These are phyloP conservation scores for Linnemannia hyalina DNA, from an alignment of 192 early-diverging fungal species.

Conservation along the genomic window DNA sequence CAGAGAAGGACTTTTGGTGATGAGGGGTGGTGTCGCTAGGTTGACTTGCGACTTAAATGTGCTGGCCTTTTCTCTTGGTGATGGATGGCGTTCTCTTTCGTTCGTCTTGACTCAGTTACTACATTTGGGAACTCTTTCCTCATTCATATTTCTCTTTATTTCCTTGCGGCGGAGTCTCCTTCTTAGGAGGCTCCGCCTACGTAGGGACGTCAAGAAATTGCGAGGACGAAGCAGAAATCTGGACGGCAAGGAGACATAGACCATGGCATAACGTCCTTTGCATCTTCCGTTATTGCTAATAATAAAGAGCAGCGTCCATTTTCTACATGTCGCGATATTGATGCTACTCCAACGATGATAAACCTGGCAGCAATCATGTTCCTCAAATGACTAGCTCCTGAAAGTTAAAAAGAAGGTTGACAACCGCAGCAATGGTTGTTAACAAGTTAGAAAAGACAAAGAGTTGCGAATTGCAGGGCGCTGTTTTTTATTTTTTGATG, in stretches of 20 bases:
- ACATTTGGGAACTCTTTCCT: not conserved
- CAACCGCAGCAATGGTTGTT: no score
- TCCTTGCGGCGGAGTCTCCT: not conserved
- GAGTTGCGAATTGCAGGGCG: not conserved
- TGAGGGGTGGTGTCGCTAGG: constrained; percentile 14
- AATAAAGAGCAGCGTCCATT: no score
- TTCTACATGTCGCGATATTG: no score
- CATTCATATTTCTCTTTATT: not conserved
- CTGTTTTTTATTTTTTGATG: constrained; percentile 13
- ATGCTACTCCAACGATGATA: no score
- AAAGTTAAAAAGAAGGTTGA: no score
- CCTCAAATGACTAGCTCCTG: no score
- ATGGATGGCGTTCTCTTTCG: not conserved
- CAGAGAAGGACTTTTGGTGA: constrained; percentile 2
- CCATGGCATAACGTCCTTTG: not conserved
- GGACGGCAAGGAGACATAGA: not conserved
- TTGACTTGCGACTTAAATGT: constrained; percentile 15
- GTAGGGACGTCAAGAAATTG: not conserved
- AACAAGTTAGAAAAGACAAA: no score
- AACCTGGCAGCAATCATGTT: no score
- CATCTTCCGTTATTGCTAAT: not conserved
- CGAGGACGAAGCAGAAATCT: not conserved
- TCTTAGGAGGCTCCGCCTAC: not conserved
- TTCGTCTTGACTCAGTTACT: not conserved
- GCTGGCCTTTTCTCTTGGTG: constrained; percentile 7